These are phyloP conservation scores for Paramecium primaurelia DNA, from an alignment of 73 alveolate species.

Conservation along the genomic window DNA sequence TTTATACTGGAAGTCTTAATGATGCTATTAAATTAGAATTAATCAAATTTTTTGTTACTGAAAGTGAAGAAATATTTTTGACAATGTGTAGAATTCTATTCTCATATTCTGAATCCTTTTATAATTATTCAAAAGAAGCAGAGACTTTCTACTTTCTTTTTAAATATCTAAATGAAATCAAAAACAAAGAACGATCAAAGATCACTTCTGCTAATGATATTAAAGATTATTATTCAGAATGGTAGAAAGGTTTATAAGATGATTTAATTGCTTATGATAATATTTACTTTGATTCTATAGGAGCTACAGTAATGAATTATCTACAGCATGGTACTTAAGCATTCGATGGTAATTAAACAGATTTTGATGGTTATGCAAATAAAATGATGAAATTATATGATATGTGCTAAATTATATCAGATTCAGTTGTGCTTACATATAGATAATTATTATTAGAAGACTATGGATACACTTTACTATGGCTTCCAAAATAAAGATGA, in stretches of 20 bases:
- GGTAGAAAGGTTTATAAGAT: neutral
- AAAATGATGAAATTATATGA: constrained; percentile 43
- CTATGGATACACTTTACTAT: constrained; percentile 43
- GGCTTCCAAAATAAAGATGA: constrained; percentile 55
- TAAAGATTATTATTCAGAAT: constrained; percentile 18
- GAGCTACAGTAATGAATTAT: constrained; percentile 55
- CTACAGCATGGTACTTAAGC: neutral
- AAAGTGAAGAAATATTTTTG: neutral
- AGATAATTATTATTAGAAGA: constrained; percentile 44
- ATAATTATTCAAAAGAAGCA: constrained; percentile 47
- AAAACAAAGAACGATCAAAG: neutral
- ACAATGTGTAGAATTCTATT: constrained; percentile 48
- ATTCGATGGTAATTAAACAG: neutral
- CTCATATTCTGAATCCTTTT: constrained; percentile 46
- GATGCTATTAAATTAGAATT: constrained; percentile 57
- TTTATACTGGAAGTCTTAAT: constrained; percentile 54
- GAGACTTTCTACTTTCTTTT: constrained; percentile 37
- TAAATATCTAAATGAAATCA: neutral
- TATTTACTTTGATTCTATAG: constrained; percentile 52
- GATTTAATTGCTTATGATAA: constrained; percentile 54
- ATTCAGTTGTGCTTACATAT: constrained; percentile 50
- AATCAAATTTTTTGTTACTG: constrained; percentile 23
- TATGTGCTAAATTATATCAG: constrained; percentile 49
- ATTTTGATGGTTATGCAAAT: neutral
- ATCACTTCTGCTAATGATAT: neutral